Percentiles rank a stretch among this genome's conserved stretches.
phyloP scores from a whole-genome alignment of 106 monocot species.

The Dendrobium nobile region DNA sequence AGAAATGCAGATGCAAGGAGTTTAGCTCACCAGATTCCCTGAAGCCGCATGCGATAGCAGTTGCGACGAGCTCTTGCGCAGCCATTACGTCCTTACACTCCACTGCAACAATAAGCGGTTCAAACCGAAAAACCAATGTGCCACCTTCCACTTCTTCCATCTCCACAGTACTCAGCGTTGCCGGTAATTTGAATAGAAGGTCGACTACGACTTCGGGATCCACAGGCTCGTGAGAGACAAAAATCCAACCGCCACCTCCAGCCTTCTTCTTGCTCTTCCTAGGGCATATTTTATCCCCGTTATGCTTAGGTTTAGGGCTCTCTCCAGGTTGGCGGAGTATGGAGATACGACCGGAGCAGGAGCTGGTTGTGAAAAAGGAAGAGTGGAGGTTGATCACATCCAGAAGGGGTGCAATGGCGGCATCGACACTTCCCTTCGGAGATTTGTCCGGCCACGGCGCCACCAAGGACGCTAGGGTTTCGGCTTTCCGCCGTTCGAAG shows the following conservation, averaged over 20 bases:
- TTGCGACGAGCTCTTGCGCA: conserved; percentile 52
- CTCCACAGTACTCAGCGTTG: neutral
- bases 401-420: conserved; percentile 59
- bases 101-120: conserved; percentile 74
- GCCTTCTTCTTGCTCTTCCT: conserved; percentile 75
- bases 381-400: conserved; percentile 55
- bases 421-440: conserved; percentile 77
- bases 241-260: conserved; percentile 72
- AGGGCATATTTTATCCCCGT: neutral
- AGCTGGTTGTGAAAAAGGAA: conserved; percentile 88
- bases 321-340: conserved; percentile 41
- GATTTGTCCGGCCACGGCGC: conserved; percentile 67
- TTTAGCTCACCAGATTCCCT: conserved; percentile 69
- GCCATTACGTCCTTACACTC: conserved; percentile 58
- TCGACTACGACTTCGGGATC: conserved; percentile 44
- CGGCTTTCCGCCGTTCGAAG: conserved; percentile 60
- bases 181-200: conserved; percentile 29
- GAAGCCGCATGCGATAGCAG: conserved; percentile 63
- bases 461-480: conserved; percentile 46
- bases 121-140: conserved; percentile 72
- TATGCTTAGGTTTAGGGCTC: neutral
- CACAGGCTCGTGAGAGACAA: conserved; percentile 65
- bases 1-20: neutral
- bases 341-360: conserved; percentile 94
- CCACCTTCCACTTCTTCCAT: conserved; percentile 1